Evolutionary conservation across 2,329 filamentous ascomycete species (phyloP).

Genomic region (Beauveria bassiana): DNA sequence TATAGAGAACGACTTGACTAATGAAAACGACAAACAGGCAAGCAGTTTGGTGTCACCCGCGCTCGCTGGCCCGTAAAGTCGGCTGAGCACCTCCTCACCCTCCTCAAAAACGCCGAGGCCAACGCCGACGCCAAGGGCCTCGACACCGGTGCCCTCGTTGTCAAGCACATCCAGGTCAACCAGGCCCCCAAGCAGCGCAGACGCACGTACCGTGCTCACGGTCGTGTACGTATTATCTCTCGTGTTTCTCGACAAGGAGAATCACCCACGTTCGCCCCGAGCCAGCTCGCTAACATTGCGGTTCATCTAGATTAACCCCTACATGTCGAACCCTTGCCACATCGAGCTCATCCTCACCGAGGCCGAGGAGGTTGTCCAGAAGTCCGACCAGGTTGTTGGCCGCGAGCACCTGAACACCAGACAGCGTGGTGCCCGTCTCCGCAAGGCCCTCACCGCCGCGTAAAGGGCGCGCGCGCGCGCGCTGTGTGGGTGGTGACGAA

Average conservation of each 20-base stretch:
- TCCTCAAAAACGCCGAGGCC: conserved; percentile 95
- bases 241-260: background rate
- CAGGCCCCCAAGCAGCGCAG: conserved; percentile 99
- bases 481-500: background rate
- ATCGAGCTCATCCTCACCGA: conserved; percentile 99
- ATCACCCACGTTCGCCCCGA: background rate
- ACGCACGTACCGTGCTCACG: conserved; percentile 99
- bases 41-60: conserved; percentile 96
- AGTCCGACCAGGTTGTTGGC: conserved; percentile 74
- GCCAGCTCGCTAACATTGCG: background rate
- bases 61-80: conserved; percentile 99
- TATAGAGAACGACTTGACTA: conserved; percentile 15
- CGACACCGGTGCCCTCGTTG: conserved; percentile 92
- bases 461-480: conserved; percentile 31
- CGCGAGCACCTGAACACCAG: conserved; percentile 71
- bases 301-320: conserved; percentile 82
- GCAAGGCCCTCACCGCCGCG: conserved; percentile 57
- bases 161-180: conserved; percentile 99
- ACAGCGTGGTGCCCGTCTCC: conserved; percentile 72
- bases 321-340: conserved; percentile 99
- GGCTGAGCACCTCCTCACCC: conserved; percentile 92
- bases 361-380: conserved; percentile 91
- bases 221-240: conserved; percentile 70
- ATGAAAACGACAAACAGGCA: conserved; percentile 55
- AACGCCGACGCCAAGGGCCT: conserved; percentile 96